Evolutionary conservation across 2,329 filamentous ascomycete species (phyloP).

Genomic region (Phoma sp.): DNA sequence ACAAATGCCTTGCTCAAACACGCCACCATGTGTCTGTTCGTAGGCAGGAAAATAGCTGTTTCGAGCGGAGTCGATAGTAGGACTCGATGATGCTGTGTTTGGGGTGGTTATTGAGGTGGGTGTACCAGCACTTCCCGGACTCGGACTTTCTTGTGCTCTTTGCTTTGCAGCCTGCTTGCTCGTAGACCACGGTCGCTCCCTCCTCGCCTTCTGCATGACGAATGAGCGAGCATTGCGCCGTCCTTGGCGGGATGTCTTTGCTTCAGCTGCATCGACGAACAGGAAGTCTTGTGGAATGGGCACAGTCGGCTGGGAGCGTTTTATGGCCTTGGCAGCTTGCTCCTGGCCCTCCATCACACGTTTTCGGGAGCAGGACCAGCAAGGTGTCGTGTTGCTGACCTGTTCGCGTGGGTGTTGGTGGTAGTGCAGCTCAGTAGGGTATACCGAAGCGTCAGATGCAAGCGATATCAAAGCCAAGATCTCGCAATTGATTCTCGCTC

Average conservation of each 20-base stretch:
- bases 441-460: constrained; percentile 27
- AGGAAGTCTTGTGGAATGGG: constrained; percentile 46
- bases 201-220: constrained; percentile 50
- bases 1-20: constrained; percentile 35
- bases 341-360: constrained; percentile 38
- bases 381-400: constrained; percentile 25
- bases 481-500: constrained; percentile 37
- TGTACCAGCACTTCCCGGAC: constrained; percentile 39
- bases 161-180: constrained; percentile 48
- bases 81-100: constrained; percentile 43
- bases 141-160: constrained; percentile 34
- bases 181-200: constrained; percentile 49
- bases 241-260: constrained; percentile 48
- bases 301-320: constrained; percentile 29
- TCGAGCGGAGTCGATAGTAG: constrained; percentile 26
- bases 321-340: constrained; percentile 30
- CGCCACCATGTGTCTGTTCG: constrained; percentile 20
- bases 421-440: constrained; percentile 35
- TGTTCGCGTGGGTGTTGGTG: constrained; percentile 25
- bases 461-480: constrained; percentile 31
- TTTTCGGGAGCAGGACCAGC: constrained; percentile 30
- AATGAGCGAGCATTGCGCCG: constrained; percentile 51
- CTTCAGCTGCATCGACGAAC: constrained; percentile 49
- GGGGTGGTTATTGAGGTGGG: constrained; percentile 38
- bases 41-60: constrained; percentile 30